Conservation (phyloP, 2,329 filamentous ascomycete species). For the Parafenestella ontariensis region DNA sequence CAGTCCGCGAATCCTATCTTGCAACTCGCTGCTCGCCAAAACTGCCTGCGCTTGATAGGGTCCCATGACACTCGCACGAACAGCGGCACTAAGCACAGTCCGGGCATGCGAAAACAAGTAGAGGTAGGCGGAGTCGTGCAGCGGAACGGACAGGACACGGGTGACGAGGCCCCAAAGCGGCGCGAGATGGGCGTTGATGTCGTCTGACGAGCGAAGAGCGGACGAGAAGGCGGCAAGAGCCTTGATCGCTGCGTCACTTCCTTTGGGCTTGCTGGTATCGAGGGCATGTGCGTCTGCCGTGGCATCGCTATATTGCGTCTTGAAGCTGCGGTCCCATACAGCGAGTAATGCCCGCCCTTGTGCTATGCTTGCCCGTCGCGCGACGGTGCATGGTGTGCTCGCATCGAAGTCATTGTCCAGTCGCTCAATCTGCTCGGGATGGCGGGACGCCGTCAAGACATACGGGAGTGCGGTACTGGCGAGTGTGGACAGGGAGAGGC, state of each 20-base stretch:
- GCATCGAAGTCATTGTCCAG: conserved; percentile 82
- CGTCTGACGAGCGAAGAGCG: conserved; percentile 35
- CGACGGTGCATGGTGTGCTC: conserved; percentile 78
- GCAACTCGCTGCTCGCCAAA: conserved; percentile 67
- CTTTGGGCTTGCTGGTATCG: neutral
- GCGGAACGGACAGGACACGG: conserved; percentile 64
- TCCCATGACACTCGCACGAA: conserved; percentile 78
- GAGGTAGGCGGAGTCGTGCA: conserved; percentile 72
- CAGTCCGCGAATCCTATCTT: conserved; percentile 63
- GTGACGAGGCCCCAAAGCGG: conserved; percentile 75
- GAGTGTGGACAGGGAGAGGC: conserved; percentile 73
- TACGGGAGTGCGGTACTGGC: conserved; percentile 78
- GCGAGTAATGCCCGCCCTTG: conserved; percentile 77
- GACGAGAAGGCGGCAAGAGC: conserved; percentile 39
- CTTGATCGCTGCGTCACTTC: conserved; percentile 20
- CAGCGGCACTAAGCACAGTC: conserved; percentile 76
- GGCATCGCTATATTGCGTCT: conserved; percentile 30
- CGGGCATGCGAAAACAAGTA: conserved; percentile 80
- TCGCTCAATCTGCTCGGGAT: conserved; percentile 58
- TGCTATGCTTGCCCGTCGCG: conserved; percentile 74
- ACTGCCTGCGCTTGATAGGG: conserved; percentile 81
- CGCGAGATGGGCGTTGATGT: conserved; percentile 66
- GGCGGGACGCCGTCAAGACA: conserved; percentile 70
- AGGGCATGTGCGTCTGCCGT: neutral
- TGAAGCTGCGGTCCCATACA: conserved; percentile 78